Conservation (phyloP, 768 basidiomycete genomes). For the Leucocoprinus leucothites region DNA sequence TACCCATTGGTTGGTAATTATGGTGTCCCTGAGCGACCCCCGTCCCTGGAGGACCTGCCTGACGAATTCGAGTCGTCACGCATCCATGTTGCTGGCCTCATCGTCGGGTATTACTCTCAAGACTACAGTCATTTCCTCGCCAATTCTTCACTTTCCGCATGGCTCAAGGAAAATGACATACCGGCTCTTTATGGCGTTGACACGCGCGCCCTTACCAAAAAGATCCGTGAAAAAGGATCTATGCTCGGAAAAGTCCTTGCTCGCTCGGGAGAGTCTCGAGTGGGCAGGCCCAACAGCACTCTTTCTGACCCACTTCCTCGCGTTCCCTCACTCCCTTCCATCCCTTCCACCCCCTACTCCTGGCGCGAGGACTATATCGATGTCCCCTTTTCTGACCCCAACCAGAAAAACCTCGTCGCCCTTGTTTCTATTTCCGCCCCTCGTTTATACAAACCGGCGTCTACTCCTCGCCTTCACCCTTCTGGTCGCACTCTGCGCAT, state of each 20-base stretch:
- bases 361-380: conserved; percentile 88
- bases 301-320: conserved; percentile 14
- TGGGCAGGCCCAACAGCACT: conserved; percentile 31
- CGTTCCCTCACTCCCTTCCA: conserved; percentile 37
- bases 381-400: conserved; percentile 85
- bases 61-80: conserved; percentile 90
- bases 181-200: conserved; percentile 96
- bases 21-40: conserved; percentile 80
- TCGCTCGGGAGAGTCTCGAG: conserved; percentile 45
- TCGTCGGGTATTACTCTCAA: conserved; percentile 92
- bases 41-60: conserved; percentile 53
- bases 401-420: conserved; percentile 86
- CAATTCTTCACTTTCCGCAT: conserved; percentile 77
- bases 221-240: conserved; percentile 89
- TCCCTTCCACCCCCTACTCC: conserved; percentile 46
- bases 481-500: conserved; percentile 81
- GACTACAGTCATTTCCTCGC: conserved; percentile 96
- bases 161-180: conserved; percentile 93
- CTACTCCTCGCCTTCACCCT: conserved; percentile 61
- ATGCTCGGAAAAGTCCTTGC: conserved; percentile 86
- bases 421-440: conserved; percentile 75
- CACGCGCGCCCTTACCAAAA: conserved; percentile 95
- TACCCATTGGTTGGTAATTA: conserved; percentile 98
- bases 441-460: conserved; percentile 62
- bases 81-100: conserved; percentile 89